These are phyloP conservation scores for Striga asiatica DNA, from an alignment of 257 asterid genomes.

Conservation along the genomic window DNA sequence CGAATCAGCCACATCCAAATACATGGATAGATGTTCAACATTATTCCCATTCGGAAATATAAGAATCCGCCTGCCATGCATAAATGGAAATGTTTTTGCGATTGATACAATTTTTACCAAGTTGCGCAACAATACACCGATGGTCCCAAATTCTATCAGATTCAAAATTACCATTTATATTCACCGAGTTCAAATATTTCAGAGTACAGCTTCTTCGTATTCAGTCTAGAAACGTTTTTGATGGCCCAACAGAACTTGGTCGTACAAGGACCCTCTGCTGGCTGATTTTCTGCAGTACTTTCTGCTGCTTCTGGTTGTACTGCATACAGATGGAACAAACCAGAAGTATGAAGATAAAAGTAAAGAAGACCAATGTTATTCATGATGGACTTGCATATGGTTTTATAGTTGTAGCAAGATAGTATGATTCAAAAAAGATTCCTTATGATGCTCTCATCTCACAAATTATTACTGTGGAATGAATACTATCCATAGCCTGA, in stretches of 20 bases:
- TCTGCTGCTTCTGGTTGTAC: constrained; percentile 18
- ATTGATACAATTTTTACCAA: neutral
- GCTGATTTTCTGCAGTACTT: constrained; percentile 18
- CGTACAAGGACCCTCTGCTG: constrained; percentile 21
- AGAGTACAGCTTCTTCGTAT: constrained; percentile 38
- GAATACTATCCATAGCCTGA: neutral
- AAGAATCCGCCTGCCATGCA: constrained; percentile 43
- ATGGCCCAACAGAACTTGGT: constrained; percentile 41
- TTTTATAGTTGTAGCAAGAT: neutral
- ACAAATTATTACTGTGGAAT: neutral
- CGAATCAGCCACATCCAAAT: constrained; percentile 44
- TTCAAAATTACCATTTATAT: constrained; percentile 32
- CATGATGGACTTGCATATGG: constrained; percentile 8
- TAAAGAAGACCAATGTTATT: neutral
- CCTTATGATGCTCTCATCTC: neutral
- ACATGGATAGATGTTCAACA: constrained; percentile 32
- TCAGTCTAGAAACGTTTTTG: constrained; percentile 32
- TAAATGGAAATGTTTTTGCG: constrained; percentile 1
- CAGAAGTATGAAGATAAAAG: neutral
- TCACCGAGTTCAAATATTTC: constrained; percentile 32
- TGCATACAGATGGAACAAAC: constrained; percentile 2
- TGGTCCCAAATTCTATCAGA: neutral
- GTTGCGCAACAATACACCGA: constrained; percentile 4
- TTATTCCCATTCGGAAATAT: constrained; percentile 40
- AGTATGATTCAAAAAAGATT: neutral